A percentile compares a stretch with the other conserved stretches of the same genome.
Conservation (phyloP, 495 filamentous ascomycete species). For the Penicillium arizonense region DNA sequence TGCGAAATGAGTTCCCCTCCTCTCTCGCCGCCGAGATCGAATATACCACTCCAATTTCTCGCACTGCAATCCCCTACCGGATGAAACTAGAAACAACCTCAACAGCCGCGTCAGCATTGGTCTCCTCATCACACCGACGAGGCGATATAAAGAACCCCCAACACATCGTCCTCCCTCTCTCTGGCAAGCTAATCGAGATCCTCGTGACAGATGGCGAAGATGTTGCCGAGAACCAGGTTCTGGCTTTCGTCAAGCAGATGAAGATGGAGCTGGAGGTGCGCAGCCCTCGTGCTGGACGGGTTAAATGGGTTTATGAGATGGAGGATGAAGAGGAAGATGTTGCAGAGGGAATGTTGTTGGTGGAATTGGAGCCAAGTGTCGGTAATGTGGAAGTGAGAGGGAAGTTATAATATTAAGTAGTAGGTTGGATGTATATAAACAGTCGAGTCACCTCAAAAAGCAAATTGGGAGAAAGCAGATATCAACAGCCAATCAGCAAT, state of each 20-base stretch:
- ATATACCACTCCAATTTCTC: slow-evolving; percentile 45
- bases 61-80: slow-evolving; percentile 33
- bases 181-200: slow-evolving; percentile 59
- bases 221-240: slow-evolving; percentile 50
- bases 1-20: slow-evolving; percentile 58
- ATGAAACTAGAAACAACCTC: slow-evolving; percentile 48
- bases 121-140: slow-evolving; percentile 47
- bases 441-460: background rate
- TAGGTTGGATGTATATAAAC: background rate
- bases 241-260: slow-evolving; percentile 66
- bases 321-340: slow-evolving; percentile 59
- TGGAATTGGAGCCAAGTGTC: slow-evolving; percentile 37
- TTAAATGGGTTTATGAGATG: slow-evolving; percentile 55
- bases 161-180: slow-evolving; percentile 58
- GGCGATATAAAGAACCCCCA: slow-evolving; percentile 48
- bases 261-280: slow-evolving; percentile 66
- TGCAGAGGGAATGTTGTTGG: slow-evolving; percentile 54
- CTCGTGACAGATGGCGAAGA: slow-evolving; percentile 52
- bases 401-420: slow-evolving; percentile 21
- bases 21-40: slow-evolving; percentile 53
- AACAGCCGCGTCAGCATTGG: slow-evolving; percentile 45
- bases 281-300: slow-evolving; percentile 43
- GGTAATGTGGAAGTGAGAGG: slow-evolving; percentile 14
- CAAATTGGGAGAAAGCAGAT: background rate
- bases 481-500: slow-evolving; percentile 4